These are phyloP conservation scores for Chaetoceros muelleri DNA, from an alignment of 108 stramenopile genomes.

Conservation along the genomic window DNA sequence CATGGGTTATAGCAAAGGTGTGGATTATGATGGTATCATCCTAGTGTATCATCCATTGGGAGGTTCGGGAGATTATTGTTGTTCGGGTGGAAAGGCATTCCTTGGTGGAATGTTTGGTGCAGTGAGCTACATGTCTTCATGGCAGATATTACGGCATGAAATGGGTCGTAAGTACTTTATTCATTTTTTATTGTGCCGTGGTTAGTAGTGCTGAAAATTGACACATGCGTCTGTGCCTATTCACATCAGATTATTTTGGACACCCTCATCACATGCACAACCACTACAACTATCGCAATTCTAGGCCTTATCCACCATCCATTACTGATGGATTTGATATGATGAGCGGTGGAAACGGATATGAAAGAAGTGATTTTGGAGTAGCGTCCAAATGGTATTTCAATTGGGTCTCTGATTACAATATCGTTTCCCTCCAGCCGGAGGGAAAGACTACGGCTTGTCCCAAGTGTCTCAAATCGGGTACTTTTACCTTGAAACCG, in stretches of 20 bases:
- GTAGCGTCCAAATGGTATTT: constrained; percentile 5
- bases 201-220: background rate
- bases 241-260: background rate
- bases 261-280: background rate
- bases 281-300: background rate
- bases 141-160: background rate
- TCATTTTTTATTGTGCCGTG: too few relatives aligned
- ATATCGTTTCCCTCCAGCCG: background rate
- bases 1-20: background rate
- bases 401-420: background rate
- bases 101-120: background rate
- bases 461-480: background rate
- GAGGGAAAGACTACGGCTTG: background rate
- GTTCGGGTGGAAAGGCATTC: background rate
- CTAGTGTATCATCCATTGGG: background rate
- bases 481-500: background rate
- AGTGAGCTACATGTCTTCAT: background rate
- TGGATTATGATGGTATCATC: background rate
- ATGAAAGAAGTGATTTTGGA: background rate
- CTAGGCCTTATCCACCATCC: background rate
- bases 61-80: background rate
- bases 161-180: too few relatives aligned
- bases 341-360: background rate
- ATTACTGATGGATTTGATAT: constrained; percentile 1
- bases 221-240: background rate